Evolutionary conservation across 306 rosid species (phyloP).

Genomic region (Delonix regia): DNA sequence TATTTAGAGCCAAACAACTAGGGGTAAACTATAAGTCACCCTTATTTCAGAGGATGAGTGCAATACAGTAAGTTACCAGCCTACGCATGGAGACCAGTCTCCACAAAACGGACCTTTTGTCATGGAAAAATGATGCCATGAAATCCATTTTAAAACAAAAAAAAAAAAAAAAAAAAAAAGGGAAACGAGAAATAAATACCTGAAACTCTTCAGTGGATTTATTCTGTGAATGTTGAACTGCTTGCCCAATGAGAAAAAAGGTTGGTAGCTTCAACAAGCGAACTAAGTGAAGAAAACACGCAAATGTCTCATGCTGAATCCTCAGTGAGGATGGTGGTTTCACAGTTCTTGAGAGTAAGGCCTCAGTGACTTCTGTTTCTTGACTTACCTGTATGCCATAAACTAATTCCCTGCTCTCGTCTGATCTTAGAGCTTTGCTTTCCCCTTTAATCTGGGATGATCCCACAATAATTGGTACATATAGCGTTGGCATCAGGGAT

Average conservation of each 20-base stretch:
- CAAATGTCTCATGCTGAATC: slow-evolving; percentile 66
- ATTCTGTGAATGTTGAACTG: slow-evolving; percentile 43
- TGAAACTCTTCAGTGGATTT: slow-evolving; percentile 47
- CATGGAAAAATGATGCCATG: not conserved
- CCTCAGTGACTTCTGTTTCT: slow-evolving; percentile 51
- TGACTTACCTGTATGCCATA: slow-evolving; percentile 62
- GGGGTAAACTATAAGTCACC: not conserved
- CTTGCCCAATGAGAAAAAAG: slow-evolving; percentile 61
- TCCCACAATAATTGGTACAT: slow-evolving; percentile 61
- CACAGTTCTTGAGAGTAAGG: slow-evolving; percentile 52
- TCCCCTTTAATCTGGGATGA: slow-evolving; percentile 67
- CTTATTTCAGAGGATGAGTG: not conserved
- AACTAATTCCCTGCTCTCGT: slow-evolving; percentile 38
- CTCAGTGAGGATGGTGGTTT: slow-evolving; percentile 51
- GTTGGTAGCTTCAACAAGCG: slow-evolving; percentile 61
- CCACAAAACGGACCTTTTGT: not conserved
- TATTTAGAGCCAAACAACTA: not conserved
- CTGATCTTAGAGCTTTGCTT: slow-evolving; percentile 41
- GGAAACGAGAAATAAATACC: slow-evolving; percentile 53
- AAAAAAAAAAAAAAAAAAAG: not conserved
- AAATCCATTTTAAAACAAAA: not conserved
- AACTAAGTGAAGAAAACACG: slow-evolving; percentile 75
- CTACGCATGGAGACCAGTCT: not conserved
- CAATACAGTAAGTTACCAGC: not conserved
- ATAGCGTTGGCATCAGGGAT: slow-evolving; percentile 54